These are phyloP conservation scores for Yamadazyma pseudoaaseri DNA, from an alignment of 1,139 yeast genomes.

Conservation along the genomic window DNA sequence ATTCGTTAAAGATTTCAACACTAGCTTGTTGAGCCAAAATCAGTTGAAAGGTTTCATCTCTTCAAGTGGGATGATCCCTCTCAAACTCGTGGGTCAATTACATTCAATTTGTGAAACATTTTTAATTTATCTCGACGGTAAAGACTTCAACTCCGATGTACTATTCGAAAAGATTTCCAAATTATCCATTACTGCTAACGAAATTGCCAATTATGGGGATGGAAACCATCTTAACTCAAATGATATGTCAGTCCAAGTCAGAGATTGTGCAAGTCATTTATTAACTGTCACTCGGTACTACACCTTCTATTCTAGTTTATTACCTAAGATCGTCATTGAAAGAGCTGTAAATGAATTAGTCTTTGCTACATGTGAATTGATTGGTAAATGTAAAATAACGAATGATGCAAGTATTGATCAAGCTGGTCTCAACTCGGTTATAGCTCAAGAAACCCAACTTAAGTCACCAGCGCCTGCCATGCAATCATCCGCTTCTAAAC, in stretches of 20 bases:
- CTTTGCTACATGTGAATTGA: conserved; percentile 70
- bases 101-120: conserved; percentile 49
- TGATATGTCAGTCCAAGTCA: conserved; percentile 42
- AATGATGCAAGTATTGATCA: conserved; percentile 3
- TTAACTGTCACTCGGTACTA: conserved; percentile 79
- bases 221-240: conserved; percentile 31
- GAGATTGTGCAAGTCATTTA: conserved; percentile 73
- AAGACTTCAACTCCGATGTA: conserved; percentile 33
- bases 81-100: conserved; percentile 43
- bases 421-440: not conserved
- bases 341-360: conserved; percentile 77
- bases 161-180: conserved; percentile 57
- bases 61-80: conserved; percentile 45
- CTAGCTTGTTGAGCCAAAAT: conserved; percentile 21
- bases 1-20: conserved; percentile 23
- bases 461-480: conserved; percentile 1
- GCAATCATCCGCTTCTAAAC: not conserved
- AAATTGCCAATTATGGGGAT: conserved; percentile 47
- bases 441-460: not conserved
- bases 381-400: conserved; percentile 21
- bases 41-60: conserved; percentile 33
- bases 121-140: conserved; percentile 32
- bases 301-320: conserved; percentile 57
- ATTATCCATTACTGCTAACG: conserved; percentile 49
- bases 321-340: conserved; percentile 75